Conservation (phyloP, 768 basidiomycete species). For the Pulveroboletus sp. region DNA sequence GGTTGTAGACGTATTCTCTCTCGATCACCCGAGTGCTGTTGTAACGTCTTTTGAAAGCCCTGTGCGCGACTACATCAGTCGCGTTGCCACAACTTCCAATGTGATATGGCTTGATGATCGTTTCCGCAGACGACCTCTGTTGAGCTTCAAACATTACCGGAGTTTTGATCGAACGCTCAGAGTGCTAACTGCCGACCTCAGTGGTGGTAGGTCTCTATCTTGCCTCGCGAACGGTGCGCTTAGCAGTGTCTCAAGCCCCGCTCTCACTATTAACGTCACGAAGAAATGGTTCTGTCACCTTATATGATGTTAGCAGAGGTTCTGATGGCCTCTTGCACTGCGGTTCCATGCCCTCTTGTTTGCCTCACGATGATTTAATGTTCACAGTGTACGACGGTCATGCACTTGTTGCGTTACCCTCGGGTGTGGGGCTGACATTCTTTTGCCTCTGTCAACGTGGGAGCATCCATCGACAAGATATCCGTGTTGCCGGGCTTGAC, state of each 20-base stretch:
- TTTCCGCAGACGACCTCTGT: slow-evolving; percentile 48
- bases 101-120: slow-evolving; percentile 70
- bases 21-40: slow-evolving; percentile 32
- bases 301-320: slow-evolving; percentile 56
- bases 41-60: slow-evolving; percentile 54
- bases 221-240: background rate
- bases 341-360: slow-evolving; percentile 36
- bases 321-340: slow-evolving; percentile 40
- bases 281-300: slow-evolving; percentile 51
- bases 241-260: slow-evolving; percentile 33
- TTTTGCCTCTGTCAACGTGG: slow-evolving; percentile 48
- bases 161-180: slow-evolving; percentile 55
- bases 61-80: slow-evolving; percentile 40
- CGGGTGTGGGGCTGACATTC: slow-evolving; percentile 30
- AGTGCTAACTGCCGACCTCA: slow-evolving; percentile 35
- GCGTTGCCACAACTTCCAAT: slow-evolving; percentile 55
- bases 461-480: slow-evolving; percentile 40
- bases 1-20: slow-evolving; percentile 32
- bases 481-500: slow-evolving; percentile 22
- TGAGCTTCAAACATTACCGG: slow-evolving; percentile 59
- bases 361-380: slow-evolving; percentile 31
- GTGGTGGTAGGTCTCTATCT: slow-evolving; percentile 26
- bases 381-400: slow-evolving; percentile 30
- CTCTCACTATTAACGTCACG: slow-evolving; percentile 57
- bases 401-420: slow-evolving; percentile 29